A percentile compares a stretch with the other conserved stretches of the same genome.
These are phyloP conservation scores for Suillus luteus DNA, from an alignment of 768 basidiomycete genomes.

Conservation along the genomic window DNA sequence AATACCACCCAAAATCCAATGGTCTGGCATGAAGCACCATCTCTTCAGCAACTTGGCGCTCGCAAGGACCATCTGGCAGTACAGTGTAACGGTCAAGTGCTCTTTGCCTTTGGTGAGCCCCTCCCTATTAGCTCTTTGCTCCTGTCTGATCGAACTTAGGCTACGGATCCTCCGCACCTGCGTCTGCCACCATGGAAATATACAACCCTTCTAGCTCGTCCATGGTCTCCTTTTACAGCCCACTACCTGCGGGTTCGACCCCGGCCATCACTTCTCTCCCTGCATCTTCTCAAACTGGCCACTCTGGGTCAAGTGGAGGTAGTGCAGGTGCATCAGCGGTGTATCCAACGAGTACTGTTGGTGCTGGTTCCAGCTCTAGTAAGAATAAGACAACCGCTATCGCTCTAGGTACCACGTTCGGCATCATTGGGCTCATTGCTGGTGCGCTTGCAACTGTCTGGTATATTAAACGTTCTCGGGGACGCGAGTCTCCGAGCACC, in stretches of 20 bases:
- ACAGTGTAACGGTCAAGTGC: slow-evolving; percentile 55
- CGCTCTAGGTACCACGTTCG: slow-evolving; percentile 63
- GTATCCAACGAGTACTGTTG: slow-evolving; percentile 13
- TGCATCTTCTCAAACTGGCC: slow-evolving; percentile 34
- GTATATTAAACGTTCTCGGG: slow-evolving; percentile 42
- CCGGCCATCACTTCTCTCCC: slow-evolving; percentile 37
- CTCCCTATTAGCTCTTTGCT: not conserved
- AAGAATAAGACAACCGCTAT: slow-evolving; percentile 45
- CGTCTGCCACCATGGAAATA: slow-evolving; percentile 54
- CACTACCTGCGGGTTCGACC: slow-evolving; percentile 33
- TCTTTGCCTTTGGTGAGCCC: slow-evolving; percentile 78
- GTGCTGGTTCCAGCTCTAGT: slow-evolving; percentile 21
- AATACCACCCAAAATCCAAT: slow-evolving; percentile 57
- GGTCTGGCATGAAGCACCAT: slow-evolving; percentile 56
- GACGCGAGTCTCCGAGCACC: slow-evolving; percentile 9
- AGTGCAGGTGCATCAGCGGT: slow-evolving; percentile 15
- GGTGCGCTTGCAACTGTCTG: slow-evolving; percentile 43
- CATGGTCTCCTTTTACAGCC: slow-evolving; percentile 45
- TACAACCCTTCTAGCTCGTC: slow-evolving; percentile 44
- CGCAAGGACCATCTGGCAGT: slow-evolving; percentile 78
- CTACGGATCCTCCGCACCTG: slow-evolving; percentile 38
- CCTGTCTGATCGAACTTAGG: slow-evolving; percentile 23
- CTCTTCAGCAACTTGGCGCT: slow-evolving; percentile 57
- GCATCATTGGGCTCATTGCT: slow-evolving; percentile 54
- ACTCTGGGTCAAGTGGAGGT: slow-evolving; percentile 12